Conservation (phyloP, 371 early-diverging fungal genomes). For the Zychaea mexicana region DNA sequence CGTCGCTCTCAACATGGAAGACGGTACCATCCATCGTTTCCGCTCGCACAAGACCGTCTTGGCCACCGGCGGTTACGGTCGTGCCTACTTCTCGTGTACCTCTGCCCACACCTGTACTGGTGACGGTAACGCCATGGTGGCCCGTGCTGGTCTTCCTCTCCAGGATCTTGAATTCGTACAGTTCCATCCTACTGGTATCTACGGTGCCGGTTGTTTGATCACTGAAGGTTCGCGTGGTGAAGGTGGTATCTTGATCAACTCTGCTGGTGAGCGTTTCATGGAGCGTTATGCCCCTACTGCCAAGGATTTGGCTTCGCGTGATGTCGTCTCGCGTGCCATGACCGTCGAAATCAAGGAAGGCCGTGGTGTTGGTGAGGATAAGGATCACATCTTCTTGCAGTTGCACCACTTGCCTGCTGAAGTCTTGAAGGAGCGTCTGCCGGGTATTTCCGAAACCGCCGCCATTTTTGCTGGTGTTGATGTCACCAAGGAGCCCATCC, state of each 20-base stretch:
- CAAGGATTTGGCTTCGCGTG: conserved; percentile 97
- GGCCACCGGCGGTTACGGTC: conserved; percentile 98
- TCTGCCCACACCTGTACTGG: conserved; percentile 99
- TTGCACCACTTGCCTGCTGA: conserved; percentile 94
- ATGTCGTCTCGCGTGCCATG: conserved; percentile 98
- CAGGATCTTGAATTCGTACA: conserved; percentile 98
- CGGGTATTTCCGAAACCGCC: conserved; percentile 98
- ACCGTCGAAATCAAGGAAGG: conserved; percentile 98
- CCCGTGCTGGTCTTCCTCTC: conserved; percentile 88
- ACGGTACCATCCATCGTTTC: conserved; percentile 97
- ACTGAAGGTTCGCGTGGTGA: conserved; percentile 97
- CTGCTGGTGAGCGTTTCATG: conserved; percentile 97
- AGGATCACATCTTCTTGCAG: conserved; percentile 96
- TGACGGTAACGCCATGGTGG: conserved; percentile 97
- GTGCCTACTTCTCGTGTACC: conserved; percentile 98
- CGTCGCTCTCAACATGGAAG: conserved; percentile 96
- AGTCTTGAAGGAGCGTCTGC: conserved; percentile 92
- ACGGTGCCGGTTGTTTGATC: conserved; percentile 97
- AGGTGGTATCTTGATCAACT: conserved; percentile 94
- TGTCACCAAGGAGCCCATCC: conserved; percentile 98
- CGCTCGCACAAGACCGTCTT: conserved; percentile 97
- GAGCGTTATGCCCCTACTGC: conserved; percentile 98
- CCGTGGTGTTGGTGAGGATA: conserved; percentile 95
- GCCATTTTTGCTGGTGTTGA: conserved; percentile 98
- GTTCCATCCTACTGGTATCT: conserved; percentile 98